Evolutionary conservation across 768 basidiomycete species (phyloP).

Genomic region (Trametes elegans): DNA sequence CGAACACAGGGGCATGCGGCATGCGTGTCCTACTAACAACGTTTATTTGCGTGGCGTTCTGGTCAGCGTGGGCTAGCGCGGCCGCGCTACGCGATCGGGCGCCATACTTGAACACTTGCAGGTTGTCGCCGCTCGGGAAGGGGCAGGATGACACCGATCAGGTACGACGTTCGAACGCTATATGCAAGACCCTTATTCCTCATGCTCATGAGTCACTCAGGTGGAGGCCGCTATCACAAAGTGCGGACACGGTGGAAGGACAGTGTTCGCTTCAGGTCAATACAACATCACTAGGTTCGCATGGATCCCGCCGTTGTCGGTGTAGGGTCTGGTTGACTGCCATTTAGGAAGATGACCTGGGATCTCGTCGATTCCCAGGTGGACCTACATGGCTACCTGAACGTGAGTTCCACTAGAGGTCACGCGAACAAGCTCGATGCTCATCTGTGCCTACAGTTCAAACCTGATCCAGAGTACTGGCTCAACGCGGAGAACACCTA

Average conservation of each 20-base stretch:
- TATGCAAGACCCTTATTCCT: no score
- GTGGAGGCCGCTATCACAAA: slow-evolving; percentile 46
- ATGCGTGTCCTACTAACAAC: background rate
- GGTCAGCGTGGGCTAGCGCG: background rate
- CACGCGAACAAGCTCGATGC: no score
- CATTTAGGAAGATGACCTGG: slow-evolving; percentile 60
- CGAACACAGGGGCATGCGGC: background rate
- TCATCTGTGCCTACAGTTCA: slow-evolving; percentile 48
- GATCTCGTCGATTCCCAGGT: slow-evolving; percentile 43
- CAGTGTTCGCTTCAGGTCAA: slow-evolving; percentile 41
- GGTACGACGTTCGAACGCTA: background rate
- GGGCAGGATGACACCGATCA: slow-evolving; percentile 29
- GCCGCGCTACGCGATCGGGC: background rate
- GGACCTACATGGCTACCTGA: slow-evolving; percentile 43
- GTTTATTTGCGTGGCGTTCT: background rate
- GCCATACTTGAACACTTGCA: slow-evolving; percentile 11
- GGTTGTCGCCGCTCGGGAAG: slow-evolving; percentile 21
- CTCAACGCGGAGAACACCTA: slow-evolving; percentile 53
- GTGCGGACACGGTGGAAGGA: slow-evolving; percentile 49
- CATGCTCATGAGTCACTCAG: slow-evolving; percentile 23
- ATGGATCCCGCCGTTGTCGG: no score
- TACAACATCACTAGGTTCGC: slow-evolving; percentile 53
- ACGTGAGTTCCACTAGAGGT: slow-evolving; percentile 35
- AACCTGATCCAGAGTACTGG: slow-evolving; percentile 56
- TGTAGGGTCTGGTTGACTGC: no score